Evolutionary conservation across 139 green algal genomes (phyloP).

Genomic region (Chlamydomonas sphaeroides): DNA sequence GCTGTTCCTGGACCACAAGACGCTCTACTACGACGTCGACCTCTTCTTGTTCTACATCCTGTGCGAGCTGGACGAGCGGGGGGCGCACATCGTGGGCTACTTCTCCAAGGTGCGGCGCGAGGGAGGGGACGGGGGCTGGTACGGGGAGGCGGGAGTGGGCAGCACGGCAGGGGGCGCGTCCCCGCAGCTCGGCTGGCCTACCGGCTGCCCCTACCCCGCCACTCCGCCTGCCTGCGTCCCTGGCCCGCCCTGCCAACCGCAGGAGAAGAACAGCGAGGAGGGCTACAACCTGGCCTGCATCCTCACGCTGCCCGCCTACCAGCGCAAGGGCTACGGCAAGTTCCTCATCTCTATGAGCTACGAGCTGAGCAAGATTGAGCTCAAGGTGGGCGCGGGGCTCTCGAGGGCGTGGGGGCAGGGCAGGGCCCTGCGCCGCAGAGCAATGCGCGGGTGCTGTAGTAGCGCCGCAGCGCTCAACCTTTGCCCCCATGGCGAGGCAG

Average conservation of each 20-base stretch:
- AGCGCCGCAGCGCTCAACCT: too few species aligned
- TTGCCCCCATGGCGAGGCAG: too few species aligned
- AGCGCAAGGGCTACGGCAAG: constrained; percentile 99
- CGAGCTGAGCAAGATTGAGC: constrained; percentile 97
- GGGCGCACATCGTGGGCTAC: constrained; percentile 96
- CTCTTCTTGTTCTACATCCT: constrained; percentile 99
- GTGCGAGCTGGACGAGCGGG: constrained; percentile 95
- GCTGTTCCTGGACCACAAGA: constrained; percentile 99
- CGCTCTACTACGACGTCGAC: constrained; percentile 99
- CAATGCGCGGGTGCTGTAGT: too few species aligned
- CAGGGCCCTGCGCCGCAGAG: neutral
- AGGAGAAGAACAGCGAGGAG: constrained; percentile 91
- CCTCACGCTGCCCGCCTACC: constrained; percentile 96
- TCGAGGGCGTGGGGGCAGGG: neutral
- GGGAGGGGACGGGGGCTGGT: neutral
- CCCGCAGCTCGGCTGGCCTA: too few species aligned
- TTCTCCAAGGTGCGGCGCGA: constrained; percentile 85
- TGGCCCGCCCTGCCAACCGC: neutral
- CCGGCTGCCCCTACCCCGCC: too few species aligned
- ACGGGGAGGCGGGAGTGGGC: too few species aligned
- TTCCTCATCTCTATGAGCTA: constrained; percentile 98
- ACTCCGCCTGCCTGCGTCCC: too few species aligned
- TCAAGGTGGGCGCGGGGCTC: too few species aligned
- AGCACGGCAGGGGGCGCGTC: too few species aligned
- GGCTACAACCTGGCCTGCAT: constrained; percentile 99